phyloP scores from a whole-genome alignment of 176 grass and related monocot genomes.

The Chrysopogon serrulatus region DNA sequence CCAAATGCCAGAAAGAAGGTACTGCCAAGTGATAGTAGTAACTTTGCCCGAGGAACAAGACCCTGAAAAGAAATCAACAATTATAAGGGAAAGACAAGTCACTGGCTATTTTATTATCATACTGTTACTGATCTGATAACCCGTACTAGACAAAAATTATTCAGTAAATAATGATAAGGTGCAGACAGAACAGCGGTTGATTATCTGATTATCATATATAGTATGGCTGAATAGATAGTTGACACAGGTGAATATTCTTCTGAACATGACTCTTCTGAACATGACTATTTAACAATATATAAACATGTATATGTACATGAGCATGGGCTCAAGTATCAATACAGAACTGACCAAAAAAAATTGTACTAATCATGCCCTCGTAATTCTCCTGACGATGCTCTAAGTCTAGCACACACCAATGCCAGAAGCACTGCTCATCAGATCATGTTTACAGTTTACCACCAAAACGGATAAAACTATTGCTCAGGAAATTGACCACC shows the following conservation, averaged over 20 bases:
- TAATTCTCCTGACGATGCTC: background rate
- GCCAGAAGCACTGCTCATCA: background rate
- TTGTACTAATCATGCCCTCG: background rate
- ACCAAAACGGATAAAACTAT: background rate
- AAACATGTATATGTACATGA: background rate
- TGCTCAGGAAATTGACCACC: background rate
- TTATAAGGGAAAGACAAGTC: background rate
- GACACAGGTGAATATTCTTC: background rate
- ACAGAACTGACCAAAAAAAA: background rate
- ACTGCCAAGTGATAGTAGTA: slow-evolving; percentile 73
- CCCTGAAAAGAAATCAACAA: slow-evolving; percentile 46
- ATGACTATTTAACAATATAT: background rate
- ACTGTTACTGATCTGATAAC: background rate
- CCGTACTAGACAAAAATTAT: background rate
- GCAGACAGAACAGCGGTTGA: background rate
- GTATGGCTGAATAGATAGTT: background rate
- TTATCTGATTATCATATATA: background rate
- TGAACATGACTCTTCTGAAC: background rate
- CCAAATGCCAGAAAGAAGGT: slow-evolving; percentile 93
- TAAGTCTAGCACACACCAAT: background rate
- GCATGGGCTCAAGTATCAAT: background rate
- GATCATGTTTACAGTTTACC: background rate
- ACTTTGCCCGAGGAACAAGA: slow-evolving; percentile 79
- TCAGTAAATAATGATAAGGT: background rate
- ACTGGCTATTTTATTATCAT: background rate